Conservation (phyloP, 768 basidiomycete species). For the Tephrocybe sp. region DNA sequence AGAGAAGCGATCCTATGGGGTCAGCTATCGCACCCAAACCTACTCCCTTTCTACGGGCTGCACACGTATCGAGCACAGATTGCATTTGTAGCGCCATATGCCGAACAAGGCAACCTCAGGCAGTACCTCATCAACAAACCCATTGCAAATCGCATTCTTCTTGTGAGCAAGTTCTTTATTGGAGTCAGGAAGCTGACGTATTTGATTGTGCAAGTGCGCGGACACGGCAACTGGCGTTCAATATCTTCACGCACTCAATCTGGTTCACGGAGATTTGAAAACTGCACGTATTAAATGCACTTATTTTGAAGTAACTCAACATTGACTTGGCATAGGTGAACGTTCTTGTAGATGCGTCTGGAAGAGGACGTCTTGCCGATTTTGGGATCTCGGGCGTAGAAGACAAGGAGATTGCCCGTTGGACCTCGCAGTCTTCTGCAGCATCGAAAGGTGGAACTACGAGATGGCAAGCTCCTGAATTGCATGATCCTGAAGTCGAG, state of each 20-base stretch:
- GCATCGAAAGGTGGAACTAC: slow-evolving; percentile 19
- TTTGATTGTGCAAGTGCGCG: not conserved
- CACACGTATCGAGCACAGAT: slow-evolving; percentile 20
- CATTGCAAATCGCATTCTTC: slow-evolving; percentile 19
- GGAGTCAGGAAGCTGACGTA: not conserved
- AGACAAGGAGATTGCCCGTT: slow-evolving; percentile 17
- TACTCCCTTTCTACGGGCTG: slow-evolving; percentile 29
- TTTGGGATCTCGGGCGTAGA: slow-evolving; percentile 25
- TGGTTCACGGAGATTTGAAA: slow-evolving; percentile 30
- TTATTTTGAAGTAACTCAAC: slow-evolving; percentile 15
- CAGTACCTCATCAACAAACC: slow-evolving; percentile 26
- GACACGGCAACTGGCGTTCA: slow-evolving; percentile 24
- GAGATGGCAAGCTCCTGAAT: slow-evolving; percentile 28
- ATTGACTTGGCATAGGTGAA: slow-evolving; percentile 19
- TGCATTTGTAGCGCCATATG: slow-evolving; percentile 30
- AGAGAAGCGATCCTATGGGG: slow-evolving; percentile 21
- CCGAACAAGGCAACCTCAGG: slow-evolving; percentile 20
- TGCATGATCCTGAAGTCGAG: slow-evolving; percentile 10
- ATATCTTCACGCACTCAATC: slow-evolving; percentile 22
- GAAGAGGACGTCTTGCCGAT: slow-evolving; percentile 24
- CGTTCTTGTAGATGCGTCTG: slow-evolving; percentile 23
- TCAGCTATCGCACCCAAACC: slow-evolving; percentile 26
- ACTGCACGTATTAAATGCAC: slow-evolving; percentile 12
- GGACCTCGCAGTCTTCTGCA: slow-evolving; percentile 15
- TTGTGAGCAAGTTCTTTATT: slow-evolving; percentile 25